Percentiles rank a stretch among this genome's conserved stretches.
phyloP scores from a whole-genome alignment of 208 protist genomes.

The Vickermania spadyakhi region DNA sequence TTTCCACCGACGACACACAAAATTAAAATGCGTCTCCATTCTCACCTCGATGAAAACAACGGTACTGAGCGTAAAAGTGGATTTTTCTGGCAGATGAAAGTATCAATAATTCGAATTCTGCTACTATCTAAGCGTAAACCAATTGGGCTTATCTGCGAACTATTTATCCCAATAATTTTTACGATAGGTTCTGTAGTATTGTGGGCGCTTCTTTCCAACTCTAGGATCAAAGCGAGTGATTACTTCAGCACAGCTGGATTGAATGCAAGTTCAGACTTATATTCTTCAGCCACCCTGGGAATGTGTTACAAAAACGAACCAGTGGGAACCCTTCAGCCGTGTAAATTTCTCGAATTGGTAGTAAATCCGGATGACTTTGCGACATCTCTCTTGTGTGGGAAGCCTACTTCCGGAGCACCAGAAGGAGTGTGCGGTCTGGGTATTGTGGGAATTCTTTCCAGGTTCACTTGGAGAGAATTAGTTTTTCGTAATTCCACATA shows the following conservation, averaged over 20 bases:
- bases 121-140: conserved; percentile 25
- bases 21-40: no score
- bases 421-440: conserved; percentile 15
- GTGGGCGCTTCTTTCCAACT: conserved; percentile 38
- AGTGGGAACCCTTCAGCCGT: conserved; percentile 8
- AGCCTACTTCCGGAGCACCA: conserved; percentile 13
- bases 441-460: background rate
- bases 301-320: conserved; percentile 13
- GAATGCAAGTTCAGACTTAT: conserved; percentile 1
- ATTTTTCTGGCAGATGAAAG: conserved; percentile 39
- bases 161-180: conserved; percentile 61
- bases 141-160: conserved; percentile 26
- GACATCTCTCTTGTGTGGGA: conserved; percentile 9
- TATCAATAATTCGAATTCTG: conserved; percentile 39
- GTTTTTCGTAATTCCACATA: conserved; percentile 1
- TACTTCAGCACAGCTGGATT: conserved; percentile 18
- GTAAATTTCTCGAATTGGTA: background rate
- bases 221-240: conserved; percentile 2
- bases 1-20: no score
- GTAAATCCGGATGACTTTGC: background rate
- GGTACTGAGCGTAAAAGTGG: conserved; percentile 12
- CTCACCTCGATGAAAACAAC: no score
- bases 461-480: conserved; percentile 9
- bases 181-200: conserved; percentile 32
- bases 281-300: conserved; percentile 5